Percentiles rank a stretch among this genome's conserved stretches.
Conservation (phyloP, 1,284 basidiomycete species). For the Gomphus bonarii region DNA sequence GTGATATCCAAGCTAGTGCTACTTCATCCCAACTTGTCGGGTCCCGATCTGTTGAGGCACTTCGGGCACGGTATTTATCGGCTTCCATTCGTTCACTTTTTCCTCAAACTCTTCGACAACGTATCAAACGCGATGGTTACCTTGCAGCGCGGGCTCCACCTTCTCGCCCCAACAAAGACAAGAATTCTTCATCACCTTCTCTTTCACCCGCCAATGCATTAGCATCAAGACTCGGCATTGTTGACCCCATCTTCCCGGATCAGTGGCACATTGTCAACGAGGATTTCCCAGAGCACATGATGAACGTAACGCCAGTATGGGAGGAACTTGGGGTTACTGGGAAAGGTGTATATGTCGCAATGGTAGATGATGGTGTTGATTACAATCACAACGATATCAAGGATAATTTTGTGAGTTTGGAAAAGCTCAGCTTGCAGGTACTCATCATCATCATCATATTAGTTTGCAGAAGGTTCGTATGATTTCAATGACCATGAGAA, state of each 20-base stretch:
- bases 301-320: constrained; percentile 84
- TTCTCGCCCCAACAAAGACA: constrained; percentile 21
- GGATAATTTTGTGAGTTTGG: constrained; percentile 76
- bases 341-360: constrained; percentile 75
- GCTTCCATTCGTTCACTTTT: constrained; percentile 47
- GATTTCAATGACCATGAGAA: constrained; percentile 94
- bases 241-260: constrained; percentile 78
- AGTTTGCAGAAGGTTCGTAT: constrained; percentile 88
- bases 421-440: background rate
- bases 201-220: constrained; percentile 36
- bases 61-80: constrained; percentile 34
- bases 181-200: constrained; percentile 15
- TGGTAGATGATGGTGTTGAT: constrained; percentile 96
- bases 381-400: constrained; percentile 81
- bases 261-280: constrained; percentile 94
- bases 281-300: constrained; percentile 63
- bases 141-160: constrained; percentile 42
- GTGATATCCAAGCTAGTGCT: constrained; percentile 33
- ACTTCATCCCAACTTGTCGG: constrained; percentile 18
- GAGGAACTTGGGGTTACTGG: constrained; percentile 76
- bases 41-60: constrained; percentile 29
- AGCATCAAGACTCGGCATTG: constrained; percentile 57
- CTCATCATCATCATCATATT: constrained; percentile 2
- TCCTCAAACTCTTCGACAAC: constrained; percentile 50
- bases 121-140: constrained; percentile 41